These are phyloP conservation scores for Escovopsis sp. DNA, from an alignment of 2,329 filamentous ascomycete genomes.

Conservation along the genomic window DNA sequence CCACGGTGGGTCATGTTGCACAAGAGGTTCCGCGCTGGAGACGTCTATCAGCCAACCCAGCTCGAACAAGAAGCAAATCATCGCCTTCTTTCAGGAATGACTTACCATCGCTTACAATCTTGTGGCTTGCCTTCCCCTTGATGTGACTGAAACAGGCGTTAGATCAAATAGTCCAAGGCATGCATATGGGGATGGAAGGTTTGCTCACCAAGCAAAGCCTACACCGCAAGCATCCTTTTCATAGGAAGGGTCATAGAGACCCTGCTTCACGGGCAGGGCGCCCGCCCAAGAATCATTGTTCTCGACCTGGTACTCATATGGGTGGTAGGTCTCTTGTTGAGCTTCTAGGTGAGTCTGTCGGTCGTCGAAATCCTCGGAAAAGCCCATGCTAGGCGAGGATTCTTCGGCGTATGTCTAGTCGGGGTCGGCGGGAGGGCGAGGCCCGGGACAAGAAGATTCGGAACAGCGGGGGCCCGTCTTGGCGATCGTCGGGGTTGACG, in stretches of 20 bases:
- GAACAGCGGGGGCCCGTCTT: background rate
- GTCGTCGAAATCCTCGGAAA: conserved; percentile 52
- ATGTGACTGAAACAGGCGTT: conserved; percentile 54
- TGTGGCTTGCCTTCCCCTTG: conserved; percentile 94
- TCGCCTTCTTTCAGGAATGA: conserved; percentile 5
- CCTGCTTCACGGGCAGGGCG: conserved; percentile 92
- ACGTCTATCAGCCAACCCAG: conserved; percentile 4
- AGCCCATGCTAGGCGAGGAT: conserved; percentile 54
- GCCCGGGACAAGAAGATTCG: background rate
- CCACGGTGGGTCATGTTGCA: conserved; percentile 99
- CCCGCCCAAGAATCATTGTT: conserved; percentile 85
- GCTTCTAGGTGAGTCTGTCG: conserved; percentile 48
- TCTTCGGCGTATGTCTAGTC: conserved; percentile 5
- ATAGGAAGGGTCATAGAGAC: conserved; percentile 87
- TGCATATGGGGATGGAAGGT: background rate
- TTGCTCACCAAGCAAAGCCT: conserved; percentile 81
- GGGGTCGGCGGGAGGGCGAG: background rate
- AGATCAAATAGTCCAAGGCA: conserved; percentile 5
- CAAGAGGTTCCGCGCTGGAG: conserved; percentile 69
- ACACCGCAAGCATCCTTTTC: conserved; percentile 99
- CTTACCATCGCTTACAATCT: conserved; percentile 95
- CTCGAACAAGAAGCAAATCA: background rate
- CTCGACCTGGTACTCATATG: conserved; percentile 77
- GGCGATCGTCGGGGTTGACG: background rate
- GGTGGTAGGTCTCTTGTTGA: conserved; percentile 44